phyloP scores from a whole-genome alignment of 2,329 filamentous ascomycete species.

The Aspergillus udagawae region DNA sequence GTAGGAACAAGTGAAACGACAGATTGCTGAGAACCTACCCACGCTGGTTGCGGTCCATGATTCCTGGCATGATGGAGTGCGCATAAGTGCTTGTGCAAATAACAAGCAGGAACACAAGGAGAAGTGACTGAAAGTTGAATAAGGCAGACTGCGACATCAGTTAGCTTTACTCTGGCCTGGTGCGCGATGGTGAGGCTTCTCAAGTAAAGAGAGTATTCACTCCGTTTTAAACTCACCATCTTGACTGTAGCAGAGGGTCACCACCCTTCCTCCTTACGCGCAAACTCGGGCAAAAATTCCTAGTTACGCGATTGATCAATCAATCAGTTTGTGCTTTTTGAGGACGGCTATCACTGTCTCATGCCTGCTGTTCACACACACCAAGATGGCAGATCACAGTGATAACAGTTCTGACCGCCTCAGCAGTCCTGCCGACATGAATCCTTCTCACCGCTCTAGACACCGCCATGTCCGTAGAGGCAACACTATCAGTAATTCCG shows the following conservation, averaged over 20 bases:
- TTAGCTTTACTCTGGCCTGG: neutral
- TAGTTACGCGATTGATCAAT: neutral
- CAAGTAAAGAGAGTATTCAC: conserved; percentile 7
- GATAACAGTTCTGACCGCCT: conserved; percentile 21
- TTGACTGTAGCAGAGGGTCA: conserved; percentile 11
- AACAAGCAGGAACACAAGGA: conserved; percentile 88
- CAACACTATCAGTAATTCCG: neutral
- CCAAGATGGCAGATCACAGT: conserved; percentile 2
- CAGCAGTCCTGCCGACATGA: conserved; percentile 17
- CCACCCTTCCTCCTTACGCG: conserved; percentile 3
- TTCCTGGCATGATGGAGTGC: conserved; percentile 81
- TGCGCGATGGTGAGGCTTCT: neutral
- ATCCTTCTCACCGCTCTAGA: conserved; percentile 11
- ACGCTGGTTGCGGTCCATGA: conserved; percentile 90
- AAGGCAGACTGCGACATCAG: conserved; percentile 68
- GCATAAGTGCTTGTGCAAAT: conserved; percentile 96
- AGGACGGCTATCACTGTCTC: neutral
- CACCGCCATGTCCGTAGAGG: conserved; percentile 7
- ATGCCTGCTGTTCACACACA: neutral
- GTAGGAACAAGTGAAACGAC: neutral
- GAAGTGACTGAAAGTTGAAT: conserved; percentile 97
- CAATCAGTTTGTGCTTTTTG: neutral
- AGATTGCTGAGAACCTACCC: conserved; percentile 54
- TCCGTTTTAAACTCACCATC: conserved; percentile 21
- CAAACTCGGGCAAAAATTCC: neutral